These are phyloP conservation scores for Pugionium cornutum DNA, from an alignment of 345 rosid species.

Conservation along the genomic window DNA sequence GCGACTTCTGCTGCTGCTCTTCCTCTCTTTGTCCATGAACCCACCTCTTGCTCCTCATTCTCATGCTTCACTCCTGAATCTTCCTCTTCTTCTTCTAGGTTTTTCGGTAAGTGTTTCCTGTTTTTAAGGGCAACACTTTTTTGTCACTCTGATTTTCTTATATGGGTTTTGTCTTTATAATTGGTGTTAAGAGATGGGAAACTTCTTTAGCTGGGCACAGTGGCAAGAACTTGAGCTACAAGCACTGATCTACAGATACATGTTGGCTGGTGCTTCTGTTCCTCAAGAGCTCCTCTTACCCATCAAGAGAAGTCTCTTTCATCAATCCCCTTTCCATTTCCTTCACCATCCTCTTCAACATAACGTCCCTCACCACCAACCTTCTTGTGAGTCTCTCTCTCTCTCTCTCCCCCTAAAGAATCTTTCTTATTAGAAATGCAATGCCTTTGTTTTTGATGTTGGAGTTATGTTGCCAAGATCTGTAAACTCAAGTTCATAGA, in stretches of 20 bases:
- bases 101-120: slow-evolving; percentile 47
- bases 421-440: neutral
- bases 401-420: slow-evolving; percentile 8
- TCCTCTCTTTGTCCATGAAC: slow-evolving; percentile 65
- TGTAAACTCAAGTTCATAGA: slow-evolving; percentile 11
- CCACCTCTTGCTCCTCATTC: slow-evolving; percentile 49
- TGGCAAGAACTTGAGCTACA: slow-evolving; percentile 94
- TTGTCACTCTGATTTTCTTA: slow-evolving; percentile 3
- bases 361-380: slow-evolving; percentile 32
- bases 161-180: neutral
- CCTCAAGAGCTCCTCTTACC: slow-evolving; percentile 73
- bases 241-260: slow-evolving; percentile 80
- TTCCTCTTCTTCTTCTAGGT: slow-evolving; percentile 46
- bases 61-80: slow-evolving; percentile 48
- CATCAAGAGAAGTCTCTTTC: slow-evolving; percentile 51
- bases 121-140: neutral
- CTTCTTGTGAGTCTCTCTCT: slow-evolving; percentile 23
- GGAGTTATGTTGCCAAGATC: slow-evolving; percentile 36
- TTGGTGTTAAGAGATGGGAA: slow-evolving; percentile 58
- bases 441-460: neutral
- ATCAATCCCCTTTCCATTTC: slow-evolving; percentile 46
- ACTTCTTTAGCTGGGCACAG: slow-evolving; percentile 74
- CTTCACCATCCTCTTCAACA: slow-evolving; percentile 41
- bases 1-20: slow-evolving; percentile 56
- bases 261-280: slow-evolving; percentile 66